Evolutionary conservation across 169 alveolate genomes (phyloP), one percentile per base, ranked within the genome.

Genomic region (Plasmodium billcollinsi): DNA sequence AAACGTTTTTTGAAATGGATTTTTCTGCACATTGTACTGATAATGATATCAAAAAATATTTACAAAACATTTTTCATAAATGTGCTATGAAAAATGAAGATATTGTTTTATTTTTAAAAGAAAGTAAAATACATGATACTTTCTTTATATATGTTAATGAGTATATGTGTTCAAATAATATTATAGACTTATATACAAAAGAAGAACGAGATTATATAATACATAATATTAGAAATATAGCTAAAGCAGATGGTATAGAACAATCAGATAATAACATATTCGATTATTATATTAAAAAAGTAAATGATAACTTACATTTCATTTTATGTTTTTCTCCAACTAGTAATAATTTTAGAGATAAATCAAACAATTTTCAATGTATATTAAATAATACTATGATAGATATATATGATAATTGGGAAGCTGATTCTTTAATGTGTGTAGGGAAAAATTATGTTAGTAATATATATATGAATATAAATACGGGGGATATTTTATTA

Each of bases 271-370:
- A 96, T 88, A 95, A 96, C 91, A 96, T 97, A 74, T 98, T 99
- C 98, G 93, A 93, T 73, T 98, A 95, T 98, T 98, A 96, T 91
- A 96, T 98, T 54, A 95, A 94, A 67, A 95, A 97, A 93, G 98
- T 98, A 65, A 97, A 95, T 90, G 96, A 96, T 80, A 98, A 98
- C 93, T 94, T 98, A 52, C 99, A 98, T 93, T 97, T 97, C 96
- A 94, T 97, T 20, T 85, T 98, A 72, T 98, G 99, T 91, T 97
- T 98, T 97, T 97, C 99, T 1, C 99, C 99, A 11, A 98, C 97
- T 45, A 98, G 99, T 20, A 99, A 96, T 74, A 74, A 74, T 73
- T 93, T 92, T 88, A 88, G 96, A 15, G 86, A 93, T 11, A 88
- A 94, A 2, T 74, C 93, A 21, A 92, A 94, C 14, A 93, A 93